Percentiles rank a stretch among this genome's conserved stretches.
These are phyloP conservation scores for Westerdykella aurantiaca DNA, from an alignment of 2,329 filamentous ascomycete genomes.

Conservation along the genomic window DNA sequence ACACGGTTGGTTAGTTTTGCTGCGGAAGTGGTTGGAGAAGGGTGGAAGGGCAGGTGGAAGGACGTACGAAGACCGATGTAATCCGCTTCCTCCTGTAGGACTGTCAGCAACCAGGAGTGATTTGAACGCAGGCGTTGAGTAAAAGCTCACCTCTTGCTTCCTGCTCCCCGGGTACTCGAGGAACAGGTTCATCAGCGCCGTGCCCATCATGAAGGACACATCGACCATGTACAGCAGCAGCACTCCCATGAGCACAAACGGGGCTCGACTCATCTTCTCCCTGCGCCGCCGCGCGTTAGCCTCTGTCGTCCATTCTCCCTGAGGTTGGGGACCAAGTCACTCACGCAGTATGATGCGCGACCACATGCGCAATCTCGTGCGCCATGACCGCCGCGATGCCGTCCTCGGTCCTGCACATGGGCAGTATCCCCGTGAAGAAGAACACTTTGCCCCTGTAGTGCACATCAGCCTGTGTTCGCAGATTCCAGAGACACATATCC, in stretches of 20 bases:
- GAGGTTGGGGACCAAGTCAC: conserved; percentile 1
- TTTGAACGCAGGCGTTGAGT: not conserved
- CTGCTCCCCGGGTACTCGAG: conserved; percentile 63
- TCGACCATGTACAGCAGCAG: conserved; percentile 35
- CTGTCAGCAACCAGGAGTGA: conserved; percentile 5
- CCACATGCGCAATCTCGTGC: conserved; percentile 74
- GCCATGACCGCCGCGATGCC: conserved; percentile 69
- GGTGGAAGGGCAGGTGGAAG: not conserved
- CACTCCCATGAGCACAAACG: conserved; percentile 36
- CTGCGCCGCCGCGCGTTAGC: conserved; percentile 6
- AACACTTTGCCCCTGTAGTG: conserved; percentile 64
- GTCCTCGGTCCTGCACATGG: conserved; percentile 61
- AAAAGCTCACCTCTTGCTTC: conserved; percentile 53
- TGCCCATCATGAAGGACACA: conserved; percentile 37
- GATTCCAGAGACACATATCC: too few species aligned
- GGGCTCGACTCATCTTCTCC: conserved; percentile 53
- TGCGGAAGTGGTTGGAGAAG: conserved; percentile 6
- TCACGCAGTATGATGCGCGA: conserved; percentile 33
- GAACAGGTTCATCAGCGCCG: conserved; percentile 54
- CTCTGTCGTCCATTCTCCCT: not conserved
- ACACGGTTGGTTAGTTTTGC: too few species aligned
- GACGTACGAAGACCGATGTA: conserved; percentile 62
- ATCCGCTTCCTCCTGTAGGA: conserved; percentile 61
- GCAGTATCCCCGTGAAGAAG: conserved; percentile 67
- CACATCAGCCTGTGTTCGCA: not conserved